Conservation (phyloP, 805 yeast genomes). For the Osmozyma mogii region DNA sequence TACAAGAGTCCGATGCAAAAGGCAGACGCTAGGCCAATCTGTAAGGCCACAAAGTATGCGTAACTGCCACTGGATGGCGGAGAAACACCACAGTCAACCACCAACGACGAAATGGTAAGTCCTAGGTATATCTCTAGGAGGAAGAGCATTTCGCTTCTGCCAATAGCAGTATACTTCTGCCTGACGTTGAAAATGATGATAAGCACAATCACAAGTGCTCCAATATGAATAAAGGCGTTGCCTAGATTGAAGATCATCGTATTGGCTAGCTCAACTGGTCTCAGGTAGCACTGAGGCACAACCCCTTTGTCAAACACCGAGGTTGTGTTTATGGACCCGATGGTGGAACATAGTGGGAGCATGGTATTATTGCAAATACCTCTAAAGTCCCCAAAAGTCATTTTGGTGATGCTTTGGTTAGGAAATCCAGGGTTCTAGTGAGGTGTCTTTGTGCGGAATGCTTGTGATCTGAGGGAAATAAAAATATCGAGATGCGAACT, state of each 20-base stretch:
- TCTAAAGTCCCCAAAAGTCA: constrained; percentile 64
- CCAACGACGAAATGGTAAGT: constrained; percentile 54
- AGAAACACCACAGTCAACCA: constrained; percentile 87
- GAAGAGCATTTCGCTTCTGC: constrained; percentile 76
- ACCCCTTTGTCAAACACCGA: constrained; percentile 46
- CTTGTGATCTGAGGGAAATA: too few relatives aligned
- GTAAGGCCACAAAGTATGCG: constrained; percentile 78
- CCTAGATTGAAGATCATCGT: constrained; percentile 88
- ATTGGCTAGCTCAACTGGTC: constrained; percentile 82
- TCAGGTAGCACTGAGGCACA: constrained; percentile 71
- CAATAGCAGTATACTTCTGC: constrained; percentile 89
- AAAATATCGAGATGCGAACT: too few relatives aligned
- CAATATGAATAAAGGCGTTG: constrained; percentile 77
- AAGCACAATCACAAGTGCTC: constrained; percentile 54
- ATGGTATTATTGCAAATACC: constrained; percentile 59
- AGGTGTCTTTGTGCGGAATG: too few relatives aligned
- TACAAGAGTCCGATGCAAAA: constrained; percentile 61
- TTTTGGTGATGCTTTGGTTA: constrained; percentile 14
- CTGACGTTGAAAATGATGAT: constrained; percentile 72
- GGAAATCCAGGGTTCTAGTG: not conserved
- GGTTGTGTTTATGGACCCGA: constrained; percentile 42
- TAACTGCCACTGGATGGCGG: constrained; percentile 76
- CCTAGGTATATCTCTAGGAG: constrained; percentile 56
- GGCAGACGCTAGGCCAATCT: constrained; percentile 66
- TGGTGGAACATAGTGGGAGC: constrained; percentile 72